phyloP scores from a whole-genome alignment of 306 rosid species.

The Medicago lupulina region DNA sequence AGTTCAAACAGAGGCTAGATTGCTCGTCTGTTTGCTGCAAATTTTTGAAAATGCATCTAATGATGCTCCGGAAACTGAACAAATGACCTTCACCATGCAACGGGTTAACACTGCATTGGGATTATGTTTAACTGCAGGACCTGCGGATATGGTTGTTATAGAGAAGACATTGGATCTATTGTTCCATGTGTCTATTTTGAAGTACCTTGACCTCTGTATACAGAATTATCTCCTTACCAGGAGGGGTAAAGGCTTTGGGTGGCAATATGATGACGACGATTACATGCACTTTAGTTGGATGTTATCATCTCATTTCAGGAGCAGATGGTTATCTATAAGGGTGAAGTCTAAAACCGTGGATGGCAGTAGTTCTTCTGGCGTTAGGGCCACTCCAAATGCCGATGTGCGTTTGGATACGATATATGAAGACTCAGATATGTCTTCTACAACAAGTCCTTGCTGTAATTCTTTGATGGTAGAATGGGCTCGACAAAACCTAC shows the following conservation, averaged over 20 bases:
- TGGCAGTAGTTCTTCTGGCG: conserved; percentile 41
- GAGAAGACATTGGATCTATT: conserved; percentile 63
- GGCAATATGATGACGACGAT: conserved; percentile 79
- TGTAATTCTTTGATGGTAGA: conserved; percentile 58
- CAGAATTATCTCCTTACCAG: conserved; percentile 52
- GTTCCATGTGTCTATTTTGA: conserved; percentile 62
- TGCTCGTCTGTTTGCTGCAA: conserved; percentile 63
- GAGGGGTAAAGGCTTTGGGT: conserved; percentile 53
- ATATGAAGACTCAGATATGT: conserved; percentile 71
- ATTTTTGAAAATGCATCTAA: conserved; percentile 45
- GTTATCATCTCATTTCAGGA: conserved; percentile 76
- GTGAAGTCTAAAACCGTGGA: conserved; percentile 54
- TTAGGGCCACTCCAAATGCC: conserved; percentile 51
- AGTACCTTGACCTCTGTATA: conserved; percentile 65
- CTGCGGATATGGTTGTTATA: conserved; percentile 57
- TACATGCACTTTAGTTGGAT: conserved; percentile 60
- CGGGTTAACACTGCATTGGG: conserved; percentile 64
- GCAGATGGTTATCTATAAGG: conserved; percentile 83
- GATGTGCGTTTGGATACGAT: conserved; percentile 65
- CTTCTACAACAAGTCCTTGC: conserved; percentile 43
- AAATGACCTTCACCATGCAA: conserved; percentile 48
- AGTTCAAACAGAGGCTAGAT: conserved; percentile 66
- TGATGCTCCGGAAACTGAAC: conserved; percentile 50
- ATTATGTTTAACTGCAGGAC: conserved; percentile 76
- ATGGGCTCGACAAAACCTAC: conserved; percentile 92